Conservation (phyloP, 2,329 filamentous ascomycete species). For the Pseudopithomyces chartarum region DNA sequence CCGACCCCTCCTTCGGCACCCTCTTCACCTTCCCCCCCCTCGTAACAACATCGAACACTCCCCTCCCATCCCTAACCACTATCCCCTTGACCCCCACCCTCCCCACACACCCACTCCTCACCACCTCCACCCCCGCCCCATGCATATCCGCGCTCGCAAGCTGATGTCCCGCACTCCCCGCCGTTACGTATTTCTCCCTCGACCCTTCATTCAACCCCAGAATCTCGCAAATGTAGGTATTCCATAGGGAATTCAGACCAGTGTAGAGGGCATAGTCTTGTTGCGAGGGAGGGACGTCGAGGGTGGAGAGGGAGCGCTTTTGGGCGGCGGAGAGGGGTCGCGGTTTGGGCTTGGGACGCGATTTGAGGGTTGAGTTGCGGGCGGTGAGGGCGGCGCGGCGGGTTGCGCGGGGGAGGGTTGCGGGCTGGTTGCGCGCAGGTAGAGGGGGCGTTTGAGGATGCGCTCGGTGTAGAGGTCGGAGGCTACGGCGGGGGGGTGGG, state of each 20-base stretch:
- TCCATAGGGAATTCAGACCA: constrained; percentile 79
- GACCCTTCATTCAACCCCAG: constrained; percentile 61
- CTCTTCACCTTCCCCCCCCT: constrained; percentile 71
- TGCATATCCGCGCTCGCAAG: constrained; percentile 88
- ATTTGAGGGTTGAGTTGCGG: constrained; percentile 20
- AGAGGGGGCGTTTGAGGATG: constrained; percentile 79
- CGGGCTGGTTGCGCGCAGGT: constrained; percentile 77
- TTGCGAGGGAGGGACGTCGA: constrained; percentile 72
- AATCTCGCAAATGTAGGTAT: constrained; percentile 82
- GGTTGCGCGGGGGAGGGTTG: constrained; percentile 49
- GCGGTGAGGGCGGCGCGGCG: constrained; percentile 59
- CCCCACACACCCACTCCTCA: constrained; percentile 78
- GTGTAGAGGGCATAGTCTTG: constrained; percentile 77
- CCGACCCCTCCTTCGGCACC: constrained; percentile 87
- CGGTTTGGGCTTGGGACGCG: constrained; percentile 53
- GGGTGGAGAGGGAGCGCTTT: constrained; percentile 73
- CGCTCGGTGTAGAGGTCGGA: constrained; percentile 78
- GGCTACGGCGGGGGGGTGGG: constrained; percentile 76
- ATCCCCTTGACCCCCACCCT: constrained; percentile 85
- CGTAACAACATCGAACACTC: constrained; percentile 84
- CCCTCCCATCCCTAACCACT: constrained; percentile 85
- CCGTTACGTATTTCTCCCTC: constrained; percentile 56
- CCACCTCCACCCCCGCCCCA: constrained; percentile 81
- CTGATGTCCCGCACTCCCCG: constrained; percentile 69
- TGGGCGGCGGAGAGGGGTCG: constrained; percentile 78